phyloP scores from a whole-genome alignment of 768 basidiomycete species.

The Fomitopsis pulvina region DNA sequence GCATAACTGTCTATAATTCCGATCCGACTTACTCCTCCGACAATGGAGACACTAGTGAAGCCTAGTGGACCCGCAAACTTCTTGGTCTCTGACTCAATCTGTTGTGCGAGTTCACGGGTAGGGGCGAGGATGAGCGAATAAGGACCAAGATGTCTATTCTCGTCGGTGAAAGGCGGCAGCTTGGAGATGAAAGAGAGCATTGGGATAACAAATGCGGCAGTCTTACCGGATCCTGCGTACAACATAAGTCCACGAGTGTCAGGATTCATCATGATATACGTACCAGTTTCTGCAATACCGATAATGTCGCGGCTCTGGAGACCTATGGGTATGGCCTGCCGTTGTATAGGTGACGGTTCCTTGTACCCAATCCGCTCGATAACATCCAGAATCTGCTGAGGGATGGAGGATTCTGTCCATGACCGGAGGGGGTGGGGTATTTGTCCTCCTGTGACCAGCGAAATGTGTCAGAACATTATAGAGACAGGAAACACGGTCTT shows the following conservation, averaged over 20 bases:
- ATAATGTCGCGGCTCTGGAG: slow-evolving; percentile 95
- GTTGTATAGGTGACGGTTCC: slow-evolving; percentile 94
- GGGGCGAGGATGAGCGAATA: slow-evolving; percentile 91
- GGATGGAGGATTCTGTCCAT: slow-evolving; percentile 87
- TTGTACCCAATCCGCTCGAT: slow-evolving; percentile 94
- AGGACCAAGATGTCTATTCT: slow-evolving; percentile 90
- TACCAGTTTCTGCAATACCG: slow-evolving; percentile 97
- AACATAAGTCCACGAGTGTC: background rate
- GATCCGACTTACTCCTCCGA: slow-evolving; percentile 74
- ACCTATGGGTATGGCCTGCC: slow-evolving; percentile 99
- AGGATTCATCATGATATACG: slow-evolving; percentile 17
- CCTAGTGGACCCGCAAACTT: slow-evolving; percentile 90
- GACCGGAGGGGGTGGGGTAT: slow-evolving; percentile 92
- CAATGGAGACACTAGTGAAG: slow-evolving; percentile 94
- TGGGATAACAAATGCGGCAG: slow-evolving; percentile 96
- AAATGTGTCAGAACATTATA: background rate
- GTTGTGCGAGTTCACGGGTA: slow-evolving; percentile 97
- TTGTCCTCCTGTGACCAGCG: slow-evolving; percentile 56
- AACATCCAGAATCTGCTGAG: slow-evolving; percentile 67
- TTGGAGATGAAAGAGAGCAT: slow-evolving; percentile 93
- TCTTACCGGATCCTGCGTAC: slow-evolving; percentile 88
- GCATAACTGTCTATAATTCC: slow-evolving; percentile 3
- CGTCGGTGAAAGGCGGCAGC: slow-evolving; percentile 82
- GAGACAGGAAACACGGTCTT: slow-evolving; percentile 2
- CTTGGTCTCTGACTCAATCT: slow-evolving; percentile 88